Percentiles rank a stretch among this genome's conserved stretches.
phyloP scores from a whole-genome alignment of 306 rosid genomes.

The Dicorynia guianensis region DNA sequence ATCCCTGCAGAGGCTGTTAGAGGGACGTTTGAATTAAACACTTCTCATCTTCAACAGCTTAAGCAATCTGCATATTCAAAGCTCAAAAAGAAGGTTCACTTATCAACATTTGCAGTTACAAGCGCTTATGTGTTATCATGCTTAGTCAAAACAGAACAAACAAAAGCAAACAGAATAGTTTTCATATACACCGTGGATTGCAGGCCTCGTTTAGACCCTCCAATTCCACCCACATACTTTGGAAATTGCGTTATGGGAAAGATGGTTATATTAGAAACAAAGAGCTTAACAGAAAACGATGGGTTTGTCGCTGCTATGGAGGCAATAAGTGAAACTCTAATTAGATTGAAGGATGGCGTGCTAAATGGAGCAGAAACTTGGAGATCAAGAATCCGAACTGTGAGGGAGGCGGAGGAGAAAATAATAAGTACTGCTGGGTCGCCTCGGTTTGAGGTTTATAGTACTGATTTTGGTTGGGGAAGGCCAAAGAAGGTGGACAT shows the following conservation, averaged over 20 bases:
- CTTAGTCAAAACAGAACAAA: conserved; percentile 15
- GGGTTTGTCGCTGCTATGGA: neutral
- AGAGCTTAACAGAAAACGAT: neutral
- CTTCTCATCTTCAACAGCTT: conserved; percentile 9
- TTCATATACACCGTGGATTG: conserved; percentile 1
- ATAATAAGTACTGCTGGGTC: conserved; percentile 40
- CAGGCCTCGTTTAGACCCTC: conserved; percentile 30
- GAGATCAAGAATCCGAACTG: neutral
- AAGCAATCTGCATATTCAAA: neutral
- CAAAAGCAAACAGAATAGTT: neutral
- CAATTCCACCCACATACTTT: conserved; percentile 38
- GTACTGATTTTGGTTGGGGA: conserved; percentile 51
- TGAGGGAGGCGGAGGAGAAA: neutral
- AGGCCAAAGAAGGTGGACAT: conserved; percentile 43
- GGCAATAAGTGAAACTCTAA: conserved; percentile 7
- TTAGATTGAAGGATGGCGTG: conserved; percentile 4
- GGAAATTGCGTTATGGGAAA: conserved; percentile 39
- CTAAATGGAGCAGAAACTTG: conserved; percentile 26
- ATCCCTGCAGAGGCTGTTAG: neutral
- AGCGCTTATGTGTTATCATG: conserved; percentile 29
- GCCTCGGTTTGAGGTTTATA: conserved; percentile 44
- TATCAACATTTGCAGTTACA: conserved; percentile 33
- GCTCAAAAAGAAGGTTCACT: conserved; percentile 7
- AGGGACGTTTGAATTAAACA: conserved; percentile 39
- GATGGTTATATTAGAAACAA: neutral